Base-by-base conservation (phyloP, 2,329 filamentous ascomycete genomes). In the Aspergillus neotritici region DNA sequence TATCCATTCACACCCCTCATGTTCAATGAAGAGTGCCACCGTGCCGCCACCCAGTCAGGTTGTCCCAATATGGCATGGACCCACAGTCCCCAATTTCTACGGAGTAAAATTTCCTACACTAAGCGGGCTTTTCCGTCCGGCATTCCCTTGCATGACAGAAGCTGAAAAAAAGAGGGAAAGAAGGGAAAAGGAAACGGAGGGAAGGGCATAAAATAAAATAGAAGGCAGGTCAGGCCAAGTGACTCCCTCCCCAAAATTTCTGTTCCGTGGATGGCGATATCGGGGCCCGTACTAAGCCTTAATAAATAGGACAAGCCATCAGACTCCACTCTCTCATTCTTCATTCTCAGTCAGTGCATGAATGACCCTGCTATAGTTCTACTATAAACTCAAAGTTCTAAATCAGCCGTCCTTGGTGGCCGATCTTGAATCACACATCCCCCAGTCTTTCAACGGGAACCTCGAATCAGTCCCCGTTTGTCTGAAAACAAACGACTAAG, bases 241-340 rank as follows among this genome's bases (percentile, higher is more conserved):
- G 25, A 39, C 31, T 14, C 21, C 34, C 13, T 32, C 35, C 34
- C 21, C 6, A 2, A 25, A 25, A 25, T 25, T 25, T 9, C 7
- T 5, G 21, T 25, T 25, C 21, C 21, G 21, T 25, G 34, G 41
- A 48, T 36, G 42, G 60, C 60, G 60, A 62, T 60, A 60, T 62
- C 59, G 60, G 58, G 49, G 21, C 21, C 21, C 7, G 21, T 25
- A 25, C 21, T 25, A 25, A 25, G 21, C 21, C 21, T 25, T 8
- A 25, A 25, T 25, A 25, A 25, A 25, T 25, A 25, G 21, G 21
- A 25, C 21, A 3, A 25, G 9, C 21, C 21, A 9, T 21, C 21
- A 6, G 21, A 9, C 21, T 25, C 21, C 21, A 25, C 21, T 25
- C 21, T 25, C 6, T 3, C 21, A 25, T 25, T 25, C 21, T 25